Conservation (phyloP, 164 flowering plant genomes). For the Vitis cinerea region DNA sequence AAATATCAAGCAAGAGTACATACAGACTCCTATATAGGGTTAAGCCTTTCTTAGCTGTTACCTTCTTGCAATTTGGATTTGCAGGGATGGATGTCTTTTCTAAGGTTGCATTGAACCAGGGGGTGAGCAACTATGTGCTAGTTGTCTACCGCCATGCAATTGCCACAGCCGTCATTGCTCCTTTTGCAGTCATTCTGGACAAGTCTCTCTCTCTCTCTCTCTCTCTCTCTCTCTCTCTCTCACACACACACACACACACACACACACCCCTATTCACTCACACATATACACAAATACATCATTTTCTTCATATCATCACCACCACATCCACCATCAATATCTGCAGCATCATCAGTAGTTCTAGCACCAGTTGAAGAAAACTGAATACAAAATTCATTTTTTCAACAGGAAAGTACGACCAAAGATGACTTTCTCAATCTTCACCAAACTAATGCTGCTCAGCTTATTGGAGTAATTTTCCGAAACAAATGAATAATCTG, state of each 20-base stretch:
- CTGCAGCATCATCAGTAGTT: neutral
- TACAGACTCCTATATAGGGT: conserved; percentile 5
- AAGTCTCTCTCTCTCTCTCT: conserved; percentile 34
- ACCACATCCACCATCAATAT: too few relatives aligned
- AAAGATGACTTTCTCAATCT: conserved; percentile 55
- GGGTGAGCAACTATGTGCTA: conserved; percentile 67
- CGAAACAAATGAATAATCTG: neutral
- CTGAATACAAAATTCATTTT: neutral
- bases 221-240: conserved; percentile 1
- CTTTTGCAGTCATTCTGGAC: conserved; percentile 59
- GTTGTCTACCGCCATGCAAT: conserved; percentile 66
- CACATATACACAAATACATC: too few relatives aligned
- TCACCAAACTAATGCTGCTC: conserved; percentile 46
- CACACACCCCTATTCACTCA: neutral
- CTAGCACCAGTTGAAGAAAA: neutral
- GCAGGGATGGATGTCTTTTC: conserved; percentile 75
- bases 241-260: neutral
- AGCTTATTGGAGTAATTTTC: conserved; percentile 57
- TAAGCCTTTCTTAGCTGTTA: conserved; percentile 57
- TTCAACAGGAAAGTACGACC: conserved; percentile 59
- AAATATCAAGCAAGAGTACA: neutral
- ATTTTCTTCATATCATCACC: too few relatives aligned
- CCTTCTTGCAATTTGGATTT: conserved; percentile 57
- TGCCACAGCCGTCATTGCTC: conserved; percentile 59
- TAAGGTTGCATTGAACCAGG: conserved; percentile 60